Conservation (phyloP, 306 rosid genomes). For the Cucumis hystrix region DNA sequence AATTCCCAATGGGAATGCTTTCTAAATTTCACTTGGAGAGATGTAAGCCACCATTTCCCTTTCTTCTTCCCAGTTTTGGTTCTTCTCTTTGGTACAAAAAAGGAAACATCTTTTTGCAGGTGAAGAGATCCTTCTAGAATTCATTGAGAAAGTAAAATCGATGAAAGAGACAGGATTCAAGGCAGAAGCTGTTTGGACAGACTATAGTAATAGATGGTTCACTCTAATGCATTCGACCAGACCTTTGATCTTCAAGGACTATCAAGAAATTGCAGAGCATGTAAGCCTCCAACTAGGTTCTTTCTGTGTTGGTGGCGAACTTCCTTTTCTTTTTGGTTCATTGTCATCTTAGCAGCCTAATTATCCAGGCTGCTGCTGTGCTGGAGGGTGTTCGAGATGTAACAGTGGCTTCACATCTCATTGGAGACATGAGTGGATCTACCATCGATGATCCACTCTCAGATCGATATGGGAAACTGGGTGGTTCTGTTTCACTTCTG, state of each 20-base stretch:
- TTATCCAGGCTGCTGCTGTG: slow-evolving; percentile 55
- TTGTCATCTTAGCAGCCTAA: not conserved
- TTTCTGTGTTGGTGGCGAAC: not conserved
- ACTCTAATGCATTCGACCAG: slow-evolving; percentile 71
- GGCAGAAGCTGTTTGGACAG: slow-evolving; percentile 69
- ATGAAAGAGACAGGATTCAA: slow-evolving; percentile 43
- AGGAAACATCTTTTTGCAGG: slow-evolving; percentile 24
- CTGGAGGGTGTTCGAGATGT: slow-evolving; percentile 64
- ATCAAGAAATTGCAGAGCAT: slow-evolving; percentile 70
- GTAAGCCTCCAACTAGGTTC: slow-evolving; percentile 18
- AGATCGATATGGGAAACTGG: slow-evolving; percentile 42
- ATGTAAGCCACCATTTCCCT: slow-evolving; percentile 24
- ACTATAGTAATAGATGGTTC: slow-evolving; percentile 88
- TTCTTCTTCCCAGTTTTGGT: not conserved
- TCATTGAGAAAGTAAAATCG: slow-evolving; percentile 44
- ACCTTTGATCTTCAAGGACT: slow-evolving; percentile 64
- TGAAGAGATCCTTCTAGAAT: slow-evolving; percentile 51
- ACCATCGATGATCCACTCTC: slow-evolving; percentile 73
- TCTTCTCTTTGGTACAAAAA: not conserved
- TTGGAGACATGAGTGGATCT: slow-evolving; percentile 65
- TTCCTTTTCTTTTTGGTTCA: not conserved
- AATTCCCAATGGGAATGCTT: slow-evolving; percentile 64
- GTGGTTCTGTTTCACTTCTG: slow-evolving; percentile 44
- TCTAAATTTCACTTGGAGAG: slow-evolving; percentile 47
- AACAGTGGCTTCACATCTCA: slow-evolving; percentile 55